These are phyloP conservation scores for Candida alai DNA, from an alignment of 805 yeast genomes.

Conservation along the genomic window DNA sequence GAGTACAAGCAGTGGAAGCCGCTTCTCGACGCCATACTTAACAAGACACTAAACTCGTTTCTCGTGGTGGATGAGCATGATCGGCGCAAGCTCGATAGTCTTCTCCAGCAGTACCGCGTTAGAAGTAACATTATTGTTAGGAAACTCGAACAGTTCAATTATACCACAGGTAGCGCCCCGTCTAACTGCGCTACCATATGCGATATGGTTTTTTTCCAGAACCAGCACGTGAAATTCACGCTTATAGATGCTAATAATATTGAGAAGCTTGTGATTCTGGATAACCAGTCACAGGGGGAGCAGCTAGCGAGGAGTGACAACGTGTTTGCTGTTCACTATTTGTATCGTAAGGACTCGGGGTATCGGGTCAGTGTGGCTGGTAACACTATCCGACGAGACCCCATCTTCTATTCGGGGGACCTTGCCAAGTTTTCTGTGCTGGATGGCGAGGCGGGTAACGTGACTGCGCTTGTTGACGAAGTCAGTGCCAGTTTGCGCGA, in stretches of 20 bases:
- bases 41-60: constrained; percentile 53
- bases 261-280: constrained; percentile 55
- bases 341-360: constrained; percentile 42
- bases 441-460: constrained; percentile 18
- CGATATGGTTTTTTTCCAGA: constrained; percentile 56
- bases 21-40: constrained; percentile 54
- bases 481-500: constrained; percentile 8
- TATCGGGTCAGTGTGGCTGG: constrained; percentile 35
- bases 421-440: constrained; percentile 29
- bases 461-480: constrained; percentile 4
- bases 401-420: constrained; percentile 41
- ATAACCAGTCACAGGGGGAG: constrained; percentile 51
- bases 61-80: constrained; percentile 66
- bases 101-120: constrained; percentile 24
- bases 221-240: constrained; percentile 53
- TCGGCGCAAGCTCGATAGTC: constrained; percentile 29
- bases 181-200: constrained; percentile 44
- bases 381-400: constrained; percentile 48
- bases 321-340: constrained; percentile 40
- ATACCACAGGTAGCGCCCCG: constrained; percentile 39
- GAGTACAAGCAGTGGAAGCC: constrained; percentile 55
- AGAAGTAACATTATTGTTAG: constrained; percentile 47
- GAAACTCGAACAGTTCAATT: constrained; percentile 56
- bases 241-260: constrained; percentile 60
- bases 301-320: constrained; percentile 27